Evolutionary conservation across 257 asterid species (phyloP).

Genomic region (Handroanthus guayacan): DNA sequence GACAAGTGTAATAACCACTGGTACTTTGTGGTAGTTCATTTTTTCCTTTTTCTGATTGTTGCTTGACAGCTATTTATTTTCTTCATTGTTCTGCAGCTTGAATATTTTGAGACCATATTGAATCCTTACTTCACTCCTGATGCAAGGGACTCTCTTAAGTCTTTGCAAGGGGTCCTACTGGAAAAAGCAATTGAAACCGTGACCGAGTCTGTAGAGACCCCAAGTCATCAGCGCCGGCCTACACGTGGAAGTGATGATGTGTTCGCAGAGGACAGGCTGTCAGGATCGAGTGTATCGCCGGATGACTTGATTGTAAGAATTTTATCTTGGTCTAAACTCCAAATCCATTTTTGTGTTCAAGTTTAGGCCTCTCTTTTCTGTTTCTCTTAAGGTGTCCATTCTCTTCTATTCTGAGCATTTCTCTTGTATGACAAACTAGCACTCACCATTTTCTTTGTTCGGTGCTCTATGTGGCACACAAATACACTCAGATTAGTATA

Average conservation of each 20-base stretch:
- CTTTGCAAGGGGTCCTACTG: conserved; percentile 87
- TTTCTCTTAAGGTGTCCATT: conserved; percentile 1
- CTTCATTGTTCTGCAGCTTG: conserved; percentile 75
- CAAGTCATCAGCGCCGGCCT: conserved; percentile 89
- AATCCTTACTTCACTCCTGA: conserved; percentile 92
- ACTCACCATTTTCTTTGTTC: neutral
- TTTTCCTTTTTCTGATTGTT: neutral
- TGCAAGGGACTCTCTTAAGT: conserved; percentile 92
- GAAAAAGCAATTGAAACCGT: conserved; percentile 88
- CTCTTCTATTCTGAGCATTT: neutral
- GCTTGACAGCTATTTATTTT: conserved; percentile 25
- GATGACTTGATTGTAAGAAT: conserved; percentile 93
- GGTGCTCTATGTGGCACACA: neutral
- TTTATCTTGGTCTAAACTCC: conserved; percentile 11
- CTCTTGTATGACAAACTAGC: conserved; percentile 20
- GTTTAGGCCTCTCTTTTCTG: neutral
- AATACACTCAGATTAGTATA: neutral
- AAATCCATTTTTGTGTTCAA: neutral
- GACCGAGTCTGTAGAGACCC: conserved; percentile 76
- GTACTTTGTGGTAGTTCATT: neutral
- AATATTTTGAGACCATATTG: conserved; percentile 93
- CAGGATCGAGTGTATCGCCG: conserved; percentile 76
- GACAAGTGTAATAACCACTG: neutral
- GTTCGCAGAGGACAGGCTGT: conserved; percentile 80
- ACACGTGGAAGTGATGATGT: conserved; percentile 94